These are phyloP conservation scores for Fallopia convolvulus DNA, from an alignment of 148 eudicot genomes.

Conservation along the genomic window DNA sequence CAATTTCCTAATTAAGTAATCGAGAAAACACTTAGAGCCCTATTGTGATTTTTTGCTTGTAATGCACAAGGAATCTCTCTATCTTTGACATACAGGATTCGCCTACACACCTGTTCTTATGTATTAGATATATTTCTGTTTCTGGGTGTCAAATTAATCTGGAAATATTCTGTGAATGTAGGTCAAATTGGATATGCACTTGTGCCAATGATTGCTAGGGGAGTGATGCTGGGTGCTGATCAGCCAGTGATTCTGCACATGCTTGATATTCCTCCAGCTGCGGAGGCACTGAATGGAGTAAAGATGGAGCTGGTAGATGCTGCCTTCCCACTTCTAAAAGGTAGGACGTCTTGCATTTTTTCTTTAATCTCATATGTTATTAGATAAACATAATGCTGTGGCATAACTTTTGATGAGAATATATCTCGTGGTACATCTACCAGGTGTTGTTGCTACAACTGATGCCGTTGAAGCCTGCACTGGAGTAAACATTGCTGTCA, in stretches of 20 bases:
- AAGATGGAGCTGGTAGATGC: constrained; percentile 92
- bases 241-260: constrained; percentile 93
- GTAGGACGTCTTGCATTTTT: constrained; percentile 19
- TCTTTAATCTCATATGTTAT: neutral
- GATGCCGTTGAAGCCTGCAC: constrained; percentile 92
- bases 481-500: constrained; percentile 77
- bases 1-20: neutral
- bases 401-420: neutral
- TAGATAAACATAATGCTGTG: neutral
- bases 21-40: too few species aligned
- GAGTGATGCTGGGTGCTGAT: constrained; percentile 74
- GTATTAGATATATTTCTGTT: neutral
- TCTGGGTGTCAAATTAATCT: neutral
- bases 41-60: too few species aligned
- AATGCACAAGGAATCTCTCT: too few species aligned
- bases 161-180: constrained; percentile 21
- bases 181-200: constrained; percentile 94
- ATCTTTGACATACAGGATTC: too few species aligned
- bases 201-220: constrained; percentile 93
- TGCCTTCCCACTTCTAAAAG: constrained; percentile 91
- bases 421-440: neutral
- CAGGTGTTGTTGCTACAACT: constrained; percentile 94
- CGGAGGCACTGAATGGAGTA: constrained; percentile 89
- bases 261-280: constrained; percentile 92
- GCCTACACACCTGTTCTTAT: too few species aligned